Conservation (phyloP, 176 grass and related monocot genomes). For the Oryza meridionalis region DNA sequence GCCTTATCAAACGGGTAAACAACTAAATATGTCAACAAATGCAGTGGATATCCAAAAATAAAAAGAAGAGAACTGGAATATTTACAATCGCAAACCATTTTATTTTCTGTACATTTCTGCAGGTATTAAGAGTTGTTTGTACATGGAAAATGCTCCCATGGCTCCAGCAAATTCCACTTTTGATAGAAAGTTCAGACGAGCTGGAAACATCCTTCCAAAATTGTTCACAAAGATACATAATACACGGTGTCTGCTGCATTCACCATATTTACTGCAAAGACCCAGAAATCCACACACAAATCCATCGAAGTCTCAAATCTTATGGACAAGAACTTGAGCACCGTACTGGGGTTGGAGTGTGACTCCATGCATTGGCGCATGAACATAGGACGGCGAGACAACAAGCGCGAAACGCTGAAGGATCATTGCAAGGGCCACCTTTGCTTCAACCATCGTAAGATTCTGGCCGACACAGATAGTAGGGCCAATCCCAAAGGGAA, state of each 20-base stretch:
- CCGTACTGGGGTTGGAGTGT: conserved; percentile 81
- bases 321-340: conserved; percentile 65
- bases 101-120: neutral
- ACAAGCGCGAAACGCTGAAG: conserved; percentile 57
- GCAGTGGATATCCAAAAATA: neutral
- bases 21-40: conserved; percentile 1
- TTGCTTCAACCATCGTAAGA: conserved; percentile 68
- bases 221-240: too few species aligned
- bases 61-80: neutral
- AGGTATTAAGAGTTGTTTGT: neutral
- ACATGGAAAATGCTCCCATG: neutral
- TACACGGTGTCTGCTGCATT: too few species aligned
- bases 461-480: conserved; percentile 82
- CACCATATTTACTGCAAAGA: neutral
- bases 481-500: conserved; percentile 72
- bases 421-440: conserved; percentile 65
- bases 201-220: neutral
- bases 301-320: conserved; percentile 47
- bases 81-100: neutral
- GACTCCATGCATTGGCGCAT: conserved; percentile 67
- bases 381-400: conserved; percentile 74
- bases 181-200: conserved; percentile 15
- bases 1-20: neutral
- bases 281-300: neutral
- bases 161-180: neutral